Evolutionary conservation across 2,329 filamentous ascomycete species (phyloP).

Genomic region (Aureobasidium sp.): DNA sequence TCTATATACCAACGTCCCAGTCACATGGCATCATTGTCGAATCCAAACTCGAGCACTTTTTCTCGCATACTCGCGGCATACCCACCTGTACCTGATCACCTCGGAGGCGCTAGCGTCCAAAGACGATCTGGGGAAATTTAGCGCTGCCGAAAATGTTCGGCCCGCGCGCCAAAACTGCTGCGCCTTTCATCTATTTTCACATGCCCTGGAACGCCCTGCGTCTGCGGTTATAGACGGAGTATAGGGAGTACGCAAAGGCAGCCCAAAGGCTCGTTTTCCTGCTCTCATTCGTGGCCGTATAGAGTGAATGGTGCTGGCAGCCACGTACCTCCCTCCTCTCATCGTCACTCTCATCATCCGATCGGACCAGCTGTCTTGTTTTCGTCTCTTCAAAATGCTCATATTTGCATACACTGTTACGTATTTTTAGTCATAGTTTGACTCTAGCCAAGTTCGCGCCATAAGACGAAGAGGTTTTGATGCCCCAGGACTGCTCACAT

Average conservation of each 20-base stretch:
- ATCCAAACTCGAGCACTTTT: neutral
- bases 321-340: neutral
- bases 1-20: constrained; percentile 1
- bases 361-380: neutral
- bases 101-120: neutral
- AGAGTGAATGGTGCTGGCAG: neutral
- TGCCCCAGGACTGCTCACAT: constrained; percentile 11
- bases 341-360: neutral
- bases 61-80: constrained; percentile 11
- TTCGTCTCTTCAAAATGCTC: neutral
- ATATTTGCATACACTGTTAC: constrained; percentile 6
- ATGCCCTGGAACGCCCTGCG: constrained; percentile 2
- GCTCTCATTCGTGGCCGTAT: neutral
- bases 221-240: neutral
- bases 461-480: neutral
- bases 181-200: neutral
- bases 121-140: constrained; percentile 10
- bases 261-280: neutral
- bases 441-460: neutral
- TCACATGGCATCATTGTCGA: constrained; percentile 11
- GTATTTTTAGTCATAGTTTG: constrained; percentile 12
- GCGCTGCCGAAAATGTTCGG: constrained; percentile 8
- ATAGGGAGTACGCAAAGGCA: neutral
- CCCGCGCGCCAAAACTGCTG: constrained; percentile 5
- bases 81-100: constrained; percentile 7